Conservation (phyloP, 345 rosid genomes). For the Nasturtium officinale region DNA sequence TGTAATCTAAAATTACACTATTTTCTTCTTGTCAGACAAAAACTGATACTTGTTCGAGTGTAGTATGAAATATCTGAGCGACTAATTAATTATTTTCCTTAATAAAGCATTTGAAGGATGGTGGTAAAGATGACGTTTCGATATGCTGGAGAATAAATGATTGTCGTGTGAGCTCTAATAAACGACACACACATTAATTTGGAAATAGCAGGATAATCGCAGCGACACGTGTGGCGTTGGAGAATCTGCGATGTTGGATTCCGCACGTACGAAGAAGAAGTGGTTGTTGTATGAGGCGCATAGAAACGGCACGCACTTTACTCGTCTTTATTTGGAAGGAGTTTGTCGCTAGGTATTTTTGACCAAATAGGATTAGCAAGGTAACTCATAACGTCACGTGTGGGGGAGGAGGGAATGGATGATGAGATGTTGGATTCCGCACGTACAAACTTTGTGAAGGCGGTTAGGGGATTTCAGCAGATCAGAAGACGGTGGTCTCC, state of each 20-base stretch:
- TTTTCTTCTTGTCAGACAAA: constrained; percentile 23
- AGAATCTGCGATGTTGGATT: constrained; percentile 18
- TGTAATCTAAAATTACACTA: constrained; percentile 22
- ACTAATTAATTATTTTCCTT: constrained; percentile 3
- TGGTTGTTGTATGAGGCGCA: constrained; percentile 6
- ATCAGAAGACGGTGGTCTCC: constrained; percentile 5
- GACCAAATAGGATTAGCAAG: too few species aligned
- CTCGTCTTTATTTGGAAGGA: constrained; percentile 1
- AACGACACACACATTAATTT: constrained; percentile 24
- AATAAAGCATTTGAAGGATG: not conserved
- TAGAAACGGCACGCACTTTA: constrained; percentile 30
- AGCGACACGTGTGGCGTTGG: constrained; percentile 25
- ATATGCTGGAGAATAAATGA: not conserved
- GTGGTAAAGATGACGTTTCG: not conserved
- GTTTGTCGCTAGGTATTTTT: too few species aligned
- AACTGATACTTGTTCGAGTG: constrained; percentile 16
- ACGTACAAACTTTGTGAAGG: constrained; percentile 28
- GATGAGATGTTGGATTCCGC: constrained; percentile 38
- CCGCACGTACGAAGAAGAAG: constrained; percentile 24
- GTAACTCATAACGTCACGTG: constrained; percentile 11
- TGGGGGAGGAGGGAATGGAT: too few species aligned
- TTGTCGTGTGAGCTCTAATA: not conserved
- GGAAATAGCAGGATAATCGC: not conserved
- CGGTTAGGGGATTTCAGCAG: not conserved
- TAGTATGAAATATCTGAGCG: not conserved